Evolutionary conservation across 495 filamentous ascomycete genomes (phyloP).

Genomic region (Penicillium arizonense): DNA sequence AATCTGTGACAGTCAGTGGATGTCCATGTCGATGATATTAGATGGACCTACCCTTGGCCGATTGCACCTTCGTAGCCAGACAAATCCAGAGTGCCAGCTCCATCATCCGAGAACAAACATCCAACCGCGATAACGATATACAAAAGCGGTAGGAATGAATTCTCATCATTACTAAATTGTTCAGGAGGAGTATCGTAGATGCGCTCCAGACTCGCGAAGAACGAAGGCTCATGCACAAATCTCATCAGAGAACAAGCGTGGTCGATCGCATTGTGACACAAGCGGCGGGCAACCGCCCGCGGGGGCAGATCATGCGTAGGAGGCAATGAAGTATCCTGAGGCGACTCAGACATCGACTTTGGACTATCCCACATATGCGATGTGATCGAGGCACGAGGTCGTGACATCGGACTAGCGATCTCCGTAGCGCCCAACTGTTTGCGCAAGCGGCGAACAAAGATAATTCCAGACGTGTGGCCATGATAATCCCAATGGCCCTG

Average conservation of each 20-base stretch:
- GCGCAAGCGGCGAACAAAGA: slow-evolving; percentile 80
- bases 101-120: slow-evolving; percentile 68
- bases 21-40: background rate
- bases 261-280: slow-evolving; percentile 77
- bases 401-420: slow-evolving; percentile 46
- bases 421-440: slow-evolving; percentile 72
- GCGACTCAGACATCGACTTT: slow-evolving; percentile 60
- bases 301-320: slow-evolving; percentile 70
- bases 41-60: slow-evolving; percentile 68
- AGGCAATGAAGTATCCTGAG: slow-evolving; percentile 48
- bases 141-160: slow-evolving; percentile 76
- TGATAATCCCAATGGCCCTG: slow-evolving; percentile 92
- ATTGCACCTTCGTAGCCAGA: slow-evolving; percentile 70
- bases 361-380: slow-evolving; percentile 69
- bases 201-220: slow-evolving; percentile 72
- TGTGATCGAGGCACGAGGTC: slow-evolving; percentile 29
- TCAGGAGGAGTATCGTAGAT: slow-evolving; percentile 74
- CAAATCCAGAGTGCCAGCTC: slow-evolving; percentile 44
- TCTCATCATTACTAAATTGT: slow-evolving; percentile 69
- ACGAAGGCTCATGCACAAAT: slow-evolving; percentile 85
- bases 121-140: slow-evolving; percentile 85
- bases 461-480: slow-evolving; percentile 86
- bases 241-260: slow-evolving; percentile 82
- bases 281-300: slow-evolving; percentile 59
- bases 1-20: slow-evolving; percentile 49